Evolutionary conservation across 257 asterid species (phyloP), one percentile per base, ranked within the genome.

Genomic region (Solanum chilense): DNA sequence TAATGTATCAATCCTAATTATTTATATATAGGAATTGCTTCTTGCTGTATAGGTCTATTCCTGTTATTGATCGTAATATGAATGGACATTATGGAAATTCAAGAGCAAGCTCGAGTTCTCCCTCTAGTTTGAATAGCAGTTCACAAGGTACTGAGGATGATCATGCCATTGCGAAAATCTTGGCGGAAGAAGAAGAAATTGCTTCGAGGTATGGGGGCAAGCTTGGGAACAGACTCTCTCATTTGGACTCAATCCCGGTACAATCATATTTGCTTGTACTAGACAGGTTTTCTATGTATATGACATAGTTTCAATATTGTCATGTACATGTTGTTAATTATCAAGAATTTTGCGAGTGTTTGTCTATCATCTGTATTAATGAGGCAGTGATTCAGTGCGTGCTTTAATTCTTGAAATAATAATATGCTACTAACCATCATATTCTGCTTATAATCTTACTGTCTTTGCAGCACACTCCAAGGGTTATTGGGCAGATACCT

Each of bases 181-280:
- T 97, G 87, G 98, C 95, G 3, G 95, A 93, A 89, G 98, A 95
- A 13, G 98, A 95, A 76, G 92, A 64, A 80, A 86, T 33, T 86
- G 83, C 84, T 86, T 16, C 88, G 88, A 58, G 89, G 89, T 77
- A 31, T 20, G 82, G 88, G 86, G 95, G 90, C 41, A 94, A 86
- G 85, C 98, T 94, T 77, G 98, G 96, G 42, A 95, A 91, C 90
- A 91, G 96, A 93, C 98, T 97, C 73, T 95, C 99, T 27, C 99
- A 97, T 89, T 90, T 97, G 89, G 98, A 94, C 86, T 97, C 99
- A 9, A 94, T 97, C 45, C 97, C 98, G 91, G 98, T 97, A 91
- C 45, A 27, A 31, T 75, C 13, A 29, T 44, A 85, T 56, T 18
- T 56, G 64, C 11, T 56, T 56, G 64, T 56, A 56, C 64, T 56